Conservation (phyloP, 75 land plant species). For the Selaginella tamariscina region DNA sequence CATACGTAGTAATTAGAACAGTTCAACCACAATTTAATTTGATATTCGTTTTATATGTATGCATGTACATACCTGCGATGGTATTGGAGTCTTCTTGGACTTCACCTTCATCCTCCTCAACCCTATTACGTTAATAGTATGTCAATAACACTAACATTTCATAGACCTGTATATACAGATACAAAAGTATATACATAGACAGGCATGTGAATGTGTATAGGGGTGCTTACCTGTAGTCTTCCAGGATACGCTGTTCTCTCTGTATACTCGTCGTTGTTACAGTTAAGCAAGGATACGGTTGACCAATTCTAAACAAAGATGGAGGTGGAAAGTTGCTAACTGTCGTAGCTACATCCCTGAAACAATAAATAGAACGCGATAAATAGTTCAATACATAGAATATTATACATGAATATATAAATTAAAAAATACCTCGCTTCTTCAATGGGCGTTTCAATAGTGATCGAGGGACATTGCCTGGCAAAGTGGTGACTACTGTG, state of each 20-base stretch:
- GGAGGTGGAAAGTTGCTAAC: neutral
- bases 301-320: neutral
- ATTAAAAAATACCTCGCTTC: neutral
- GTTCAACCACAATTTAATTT: slow-evolving; percentile 40
- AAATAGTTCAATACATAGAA: no score
- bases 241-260: neutral
- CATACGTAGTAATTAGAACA: slow-evolving; percentile 34
- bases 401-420: no score
- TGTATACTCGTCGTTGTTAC: slow-evolving; percentile 8
- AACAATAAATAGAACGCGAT: no score
- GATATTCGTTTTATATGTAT: slow-evolving; percentile 16
- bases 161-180: slow-evolving; percentile 56
- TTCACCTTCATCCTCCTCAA: slow-evolving; percentile 56
- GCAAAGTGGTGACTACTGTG: neutral
- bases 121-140: slow-evolving; percentile 50
- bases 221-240: slow-evolving; percentile 1
- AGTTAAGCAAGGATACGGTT: slow-evolving; percentile 7
- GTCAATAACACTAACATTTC: slow-evolving; percentile 53
- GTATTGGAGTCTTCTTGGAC: slow-evolving; percentile 17
- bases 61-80: neutral
- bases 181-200: slow-evolving; percentile 50
- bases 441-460: neutral
- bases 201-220: slow-evolving; percentile 44
- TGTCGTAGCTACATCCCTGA: neutral
- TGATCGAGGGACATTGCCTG: neutral